Evolutionary conservation across 805 yeast genomes (phyloP), one percentile per base, ranked within the genome.

Genomic region (Candida hispaniensis): DNA sequence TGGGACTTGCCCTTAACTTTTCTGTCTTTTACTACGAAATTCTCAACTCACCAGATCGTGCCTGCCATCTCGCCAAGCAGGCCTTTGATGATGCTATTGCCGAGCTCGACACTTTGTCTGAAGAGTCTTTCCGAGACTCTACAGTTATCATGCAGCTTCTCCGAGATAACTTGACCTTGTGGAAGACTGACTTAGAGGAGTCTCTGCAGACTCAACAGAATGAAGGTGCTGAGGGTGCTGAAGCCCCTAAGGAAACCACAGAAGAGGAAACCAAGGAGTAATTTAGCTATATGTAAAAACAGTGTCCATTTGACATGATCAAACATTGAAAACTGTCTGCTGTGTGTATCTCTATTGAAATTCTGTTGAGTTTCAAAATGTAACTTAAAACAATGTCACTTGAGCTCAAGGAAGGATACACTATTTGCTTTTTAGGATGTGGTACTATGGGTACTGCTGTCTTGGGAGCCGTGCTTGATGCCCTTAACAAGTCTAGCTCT

Each of bases 51-150:
- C 97, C 98, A 53, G 96, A 88, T 61, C 82, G 93, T 64, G 98
- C 98, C 51, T 88, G 98, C 64, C 94, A 86, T 61, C 75, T 88
- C 61, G 98, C 98, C 55, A 91, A 88, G 66, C 95, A 88, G 67
- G 97, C 98, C 23, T 88, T 91, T 52, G 98, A 88, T 63, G 97
- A 88, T 58, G 98, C 98, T 46, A 93, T 88, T 59, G 95, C 98
- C 46, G 97, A 91, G 67, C 75, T 88, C 60, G 98, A 88, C 66
- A 82, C 96, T 48, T 71, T 88, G 58, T 81, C 94, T 28, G 98
- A 88, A 67, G 98, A 88, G 68, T 80, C 94, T 49, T 88, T 91
- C 76, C 91, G 88, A 66, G 98, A 88, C 64, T 85, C 96, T 46
- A 91, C 97, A 50, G 75, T 91, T 61, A 91, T 91, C 59, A 91